Evolutionary conservation across 2,329 filamentous ascomycete species (phyloP), one percentile per base, ranked within the genome.

Genomic region (Diaporthe sp.): DNA sequence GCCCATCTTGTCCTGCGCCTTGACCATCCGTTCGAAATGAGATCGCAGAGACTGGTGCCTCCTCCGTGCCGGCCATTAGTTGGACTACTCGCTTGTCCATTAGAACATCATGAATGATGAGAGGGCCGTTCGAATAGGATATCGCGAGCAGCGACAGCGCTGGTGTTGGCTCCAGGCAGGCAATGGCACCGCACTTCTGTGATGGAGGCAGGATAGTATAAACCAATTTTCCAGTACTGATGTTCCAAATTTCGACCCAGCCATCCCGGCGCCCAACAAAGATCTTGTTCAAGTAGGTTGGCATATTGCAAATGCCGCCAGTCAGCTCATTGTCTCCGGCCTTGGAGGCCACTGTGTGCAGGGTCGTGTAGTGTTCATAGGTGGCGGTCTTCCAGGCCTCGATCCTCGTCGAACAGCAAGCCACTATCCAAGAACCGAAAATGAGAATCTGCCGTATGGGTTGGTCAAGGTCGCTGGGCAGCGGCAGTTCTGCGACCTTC

Each of bases 161-260:
- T 0, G 96, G 94, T 1, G 94, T 94, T 0, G 96, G 93, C 79
- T 98, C 92, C 69, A 99, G 87, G 57, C 95, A 95, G 8, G 95
- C 97, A n/a, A 98, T 94, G 19, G 94, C 89, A 62, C 96, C 96
- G 79, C 91, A 93, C 71, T 92, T 89, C 3, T 92, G 88, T 12
- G 90, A 90, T 0, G 94, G 92, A 0, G 97, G 94, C 19, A 97
- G 87, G 70, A 99, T 93, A 2, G 95, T 97, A 84, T 98, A 97
- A 39, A 99, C 91, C 72, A 98, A 88, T 83, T 97, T 98, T 65
- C 91, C 96, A 4, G 95, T 98, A 82, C 94, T 97, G 76, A 99
- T 88, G 82, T 99, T 99, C 96, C 97, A 99, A 69, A 99, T 98
- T 82, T 99, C 97, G 12, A 98, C 93, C 83, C 92, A 94, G 9